Percentiles rank a stretch among this genome's conserved stretches.
These are phyloP conservation scores for Gaultheria prostrata DNA, from an alignment of 148 eudicot species.

Conservation along the genomic window DNA sequence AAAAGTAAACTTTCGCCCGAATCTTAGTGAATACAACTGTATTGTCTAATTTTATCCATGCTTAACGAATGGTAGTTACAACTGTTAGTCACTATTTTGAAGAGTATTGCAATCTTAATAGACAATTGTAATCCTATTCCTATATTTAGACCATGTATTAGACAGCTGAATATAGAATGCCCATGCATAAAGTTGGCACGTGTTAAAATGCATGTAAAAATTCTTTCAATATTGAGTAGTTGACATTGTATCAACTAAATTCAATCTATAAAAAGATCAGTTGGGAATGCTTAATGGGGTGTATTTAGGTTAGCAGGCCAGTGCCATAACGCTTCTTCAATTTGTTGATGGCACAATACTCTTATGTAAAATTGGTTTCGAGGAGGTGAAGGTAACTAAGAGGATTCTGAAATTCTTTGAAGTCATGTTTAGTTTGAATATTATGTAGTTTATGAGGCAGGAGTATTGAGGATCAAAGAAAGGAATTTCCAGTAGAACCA, in stretches of 20 bases:
- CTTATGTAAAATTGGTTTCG: neutral
- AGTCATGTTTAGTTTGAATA: too few species aligned
- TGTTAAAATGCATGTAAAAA: neutral
- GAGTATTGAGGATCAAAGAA: neutral
- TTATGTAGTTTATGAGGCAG: neutral
- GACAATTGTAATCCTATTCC: neutral
- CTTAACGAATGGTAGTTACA: neutral
- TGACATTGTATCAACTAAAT: neutral
- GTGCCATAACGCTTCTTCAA: neutral
- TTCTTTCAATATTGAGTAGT: neutral
- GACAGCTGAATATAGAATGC: neutral
- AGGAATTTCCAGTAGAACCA: neutral
- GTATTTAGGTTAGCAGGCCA: neutral
- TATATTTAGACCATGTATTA: neutral
- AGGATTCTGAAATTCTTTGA: too few species aligned
- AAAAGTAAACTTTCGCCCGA: neutral
- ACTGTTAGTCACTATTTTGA: neutral
- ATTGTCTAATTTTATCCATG: neutral
- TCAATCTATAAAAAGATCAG: neutral
- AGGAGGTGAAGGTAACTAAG: neutral
- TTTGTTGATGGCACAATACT: neutral
- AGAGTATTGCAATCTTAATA: neutral
- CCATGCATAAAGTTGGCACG: neutral
- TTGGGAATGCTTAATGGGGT: neutral
- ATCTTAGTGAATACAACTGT: neutral